Evolutionary conservation across 257 asterid genomes (phyloP).

Genomic region (Coffea canephora): DNA sequence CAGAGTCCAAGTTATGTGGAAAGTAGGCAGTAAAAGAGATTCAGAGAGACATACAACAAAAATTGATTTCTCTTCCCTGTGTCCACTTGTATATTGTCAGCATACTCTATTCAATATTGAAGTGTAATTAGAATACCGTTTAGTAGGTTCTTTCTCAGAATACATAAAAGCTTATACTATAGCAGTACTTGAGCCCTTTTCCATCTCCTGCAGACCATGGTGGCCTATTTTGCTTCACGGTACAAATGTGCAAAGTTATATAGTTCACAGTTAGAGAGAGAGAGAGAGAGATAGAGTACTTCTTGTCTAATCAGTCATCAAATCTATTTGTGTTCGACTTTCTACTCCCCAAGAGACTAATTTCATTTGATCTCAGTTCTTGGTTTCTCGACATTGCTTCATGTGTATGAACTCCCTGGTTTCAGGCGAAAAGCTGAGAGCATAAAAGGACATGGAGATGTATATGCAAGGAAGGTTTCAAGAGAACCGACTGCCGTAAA

Average conservation of each 20-base stretch:
- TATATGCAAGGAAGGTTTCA: constrained; percentile 23
- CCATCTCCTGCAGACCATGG: background rate
- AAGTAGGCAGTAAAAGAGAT: background rate
- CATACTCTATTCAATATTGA: no score
- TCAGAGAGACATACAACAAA: background rate
- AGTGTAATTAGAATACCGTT: background rate
- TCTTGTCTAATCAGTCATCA: no score
- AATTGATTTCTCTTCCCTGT: background rate
- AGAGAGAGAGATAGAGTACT: background rate
- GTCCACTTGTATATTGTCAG: background rate
- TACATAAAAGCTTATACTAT: background rate
- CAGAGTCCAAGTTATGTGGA: background rate
- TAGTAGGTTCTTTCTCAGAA: background rate
- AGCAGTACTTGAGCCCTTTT: background rate
- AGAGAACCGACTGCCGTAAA: constrained; percentile 22
- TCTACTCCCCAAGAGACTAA: background rate
- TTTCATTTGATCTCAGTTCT: background rate
- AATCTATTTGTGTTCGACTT: background rate
- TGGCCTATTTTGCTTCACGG: background rate
- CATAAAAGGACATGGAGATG: constrained; percentile 32
- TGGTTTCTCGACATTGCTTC: background rate
- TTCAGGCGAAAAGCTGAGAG: constrained; percentile 39
- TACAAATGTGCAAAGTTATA: no score
- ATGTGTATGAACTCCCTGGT: background rate
- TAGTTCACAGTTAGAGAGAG: background rate